These are phyloP conservation scores for Penicillium riverlandense DNA, from an alignment of 495 filamentous ascomycete genomes.

Conservation along the genomic window DNA sequence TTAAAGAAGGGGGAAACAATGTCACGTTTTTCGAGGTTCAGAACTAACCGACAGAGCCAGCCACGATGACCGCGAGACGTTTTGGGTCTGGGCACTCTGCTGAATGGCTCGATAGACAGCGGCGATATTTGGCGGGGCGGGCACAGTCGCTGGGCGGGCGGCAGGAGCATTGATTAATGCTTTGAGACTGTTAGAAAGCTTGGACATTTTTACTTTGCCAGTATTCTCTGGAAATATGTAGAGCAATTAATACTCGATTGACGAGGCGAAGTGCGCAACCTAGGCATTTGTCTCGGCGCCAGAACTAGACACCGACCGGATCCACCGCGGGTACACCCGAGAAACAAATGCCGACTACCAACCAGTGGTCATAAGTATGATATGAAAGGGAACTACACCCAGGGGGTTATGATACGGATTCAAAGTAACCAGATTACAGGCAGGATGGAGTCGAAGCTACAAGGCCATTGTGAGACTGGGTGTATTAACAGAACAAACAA, in stretches of 20 bases:
- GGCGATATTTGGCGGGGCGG: slow-evolving; percentile 52
- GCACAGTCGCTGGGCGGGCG: slow-evolving; percentile 58
- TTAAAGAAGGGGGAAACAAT: not conserved
- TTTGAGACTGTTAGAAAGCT: slow-evolving; percentile 60
- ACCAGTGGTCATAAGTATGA: too few species aligned
- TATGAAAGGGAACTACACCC: too few species aligned
- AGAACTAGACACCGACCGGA: slow-evolving; percentile 6
- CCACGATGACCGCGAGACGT: slow-evolving; percentile 56
- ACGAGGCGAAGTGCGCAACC: not conserved
- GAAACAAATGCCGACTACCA: too few species aligned
- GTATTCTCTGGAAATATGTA: not conserved
- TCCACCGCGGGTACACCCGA: not conserved
- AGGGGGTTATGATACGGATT: too few species aligned
- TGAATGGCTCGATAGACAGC: slow-evolving; percentile 55
- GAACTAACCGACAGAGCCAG: slow-evolving; percentile 53
- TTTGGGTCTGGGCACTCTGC: slow-evolving; percentile 41
- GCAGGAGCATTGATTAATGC: slow-evolving; percentile 61
- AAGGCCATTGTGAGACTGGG: too few species aligned
- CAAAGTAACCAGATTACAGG: too few species aligned
- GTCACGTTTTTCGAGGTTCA: slow-evolving; percentile 3
- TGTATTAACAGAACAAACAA: too few species aligned
- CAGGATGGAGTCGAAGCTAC: too few species aligned
- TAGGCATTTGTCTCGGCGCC: not conserved
- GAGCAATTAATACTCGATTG: not conserved
- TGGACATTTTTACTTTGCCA: slow-evolving; percentile 46